Conservation (phyloP, 257 asterid genomes). For the Agastache rugosa region DNA sequence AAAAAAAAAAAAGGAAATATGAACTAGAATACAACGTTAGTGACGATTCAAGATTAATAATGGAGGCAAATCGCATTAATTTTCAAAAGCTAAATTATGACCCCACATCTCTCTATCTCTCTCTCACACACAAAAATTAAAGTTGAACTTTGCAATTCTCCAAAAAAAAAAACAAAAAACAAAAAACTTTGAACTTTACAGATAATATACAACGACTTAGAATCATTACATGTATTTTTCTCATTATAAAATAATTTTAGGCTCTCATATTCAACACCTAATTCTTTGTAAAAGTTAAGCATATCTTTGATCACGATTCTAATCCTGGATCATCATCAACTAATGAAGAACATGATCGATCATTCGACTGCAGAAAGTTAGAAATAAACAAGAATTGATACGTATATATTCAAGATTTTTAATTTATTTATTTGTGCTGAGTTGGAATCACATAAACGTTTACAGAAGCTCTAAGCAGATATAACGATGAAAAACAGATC, state of each 20-base stretch:
- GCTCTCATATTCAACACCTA: slow-evolving; percentile 37
- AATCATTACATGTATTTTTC: background rate
- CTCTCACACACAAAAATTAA: too few species aligned
- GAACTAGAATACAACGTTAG: slow-evolving; percentile 20
- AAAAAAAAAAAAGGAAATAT: slow-evolving; percentile 10
- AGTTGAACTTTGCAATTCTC: too few species aligned
- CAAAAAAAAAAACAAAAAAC: too few species aligned
- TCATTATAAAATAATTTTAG: background rate
- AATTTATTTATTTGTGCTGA: background rate
- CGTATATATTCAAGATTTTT: background rate
- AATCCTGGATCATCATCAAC: background rate
- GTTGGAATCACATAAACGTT: background rate
- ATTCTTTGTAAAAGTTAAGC: slow-evolving; percentile 13
- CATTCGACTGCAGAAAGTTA: background rate
- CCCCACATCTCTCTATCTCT: too few species aligned
- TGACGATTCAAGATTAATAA: too few species aligned
- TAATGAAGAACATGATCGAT: background rate
- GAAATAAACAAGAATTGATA: background rate
- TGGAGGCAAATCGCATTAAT: slow-evolving; percentile 22
- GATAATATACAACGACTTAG: slow-evolving; percentile 22
- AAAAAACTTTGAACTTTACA: slow-evolving; percentile 22
- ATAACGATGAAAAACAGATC: slow-evolving; percentile 9
- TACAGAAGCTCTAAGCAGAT: slow-evolving; percentile 1
- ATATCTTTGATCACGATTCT: too few species aligned
- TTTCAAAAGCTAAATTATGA: background rate